Evolutionary conservation across 495 filamentous ascomycete species (phyloP), one percentile per base, ranked within the genome.

Genomic region (Penicillium antarcticum): DNA sequence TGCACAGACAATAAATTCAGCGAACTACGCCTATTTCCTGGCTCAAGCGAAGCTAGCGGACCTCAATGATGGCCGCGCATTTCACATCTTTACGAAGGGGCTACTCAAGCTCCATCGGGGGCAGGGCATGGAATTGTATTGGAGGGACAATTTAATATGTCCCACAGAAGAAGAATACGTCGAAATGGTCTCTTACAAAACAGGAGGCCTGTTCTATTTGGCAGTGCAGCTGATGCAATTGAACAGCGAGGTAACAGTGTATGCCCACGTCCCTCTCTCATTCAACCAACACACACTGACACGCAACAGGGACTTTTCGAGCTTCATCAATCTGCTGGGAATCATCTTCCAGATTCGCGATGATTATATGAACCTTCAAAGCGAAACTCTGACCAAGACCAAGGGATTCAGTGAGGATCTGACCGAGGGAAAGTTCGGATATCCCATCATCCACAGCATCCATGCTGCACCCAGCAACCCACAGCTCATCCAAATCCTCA

Each of bases 51-150:
- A 87, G 67, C 58, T 92, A 5, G n/a, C n/a, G n/a, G n/a, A n/a
- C n/a, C 68, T 76, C 37, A 83, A 85, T 56, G 79, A 95, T 26
- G 57, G 69, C 0, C 61, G 58, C 7, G 77, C 79, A 19, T 75
- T 91, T 42, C 66, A 71, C 41, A 86, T 94, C 42, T 95, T 84
- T 63, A 83, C 81, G 4, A 86, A 92, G 35, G 91, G 95, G 62
- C 73, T 96, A 7, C 63, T 91, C 31, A 88, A 91, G 64, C 80
- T 97, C 11, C 89, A 95, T 68, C 76, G 87, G 21, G 92, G 92
- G 5, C 92, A 97, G 61, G 89, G 92, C 37, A 89, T 95, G 86
- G 92, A 97, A 59, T 78, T 97, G 26, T 94, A 86, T 75, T 97
- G 92, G 92, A 76, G 89, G 6, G 89, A 96, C 68, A 85, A 83